phyloP scores from a whole-genome alignment of 208 protist genomes.

The Trypanosomatidae sp. region DNA sequence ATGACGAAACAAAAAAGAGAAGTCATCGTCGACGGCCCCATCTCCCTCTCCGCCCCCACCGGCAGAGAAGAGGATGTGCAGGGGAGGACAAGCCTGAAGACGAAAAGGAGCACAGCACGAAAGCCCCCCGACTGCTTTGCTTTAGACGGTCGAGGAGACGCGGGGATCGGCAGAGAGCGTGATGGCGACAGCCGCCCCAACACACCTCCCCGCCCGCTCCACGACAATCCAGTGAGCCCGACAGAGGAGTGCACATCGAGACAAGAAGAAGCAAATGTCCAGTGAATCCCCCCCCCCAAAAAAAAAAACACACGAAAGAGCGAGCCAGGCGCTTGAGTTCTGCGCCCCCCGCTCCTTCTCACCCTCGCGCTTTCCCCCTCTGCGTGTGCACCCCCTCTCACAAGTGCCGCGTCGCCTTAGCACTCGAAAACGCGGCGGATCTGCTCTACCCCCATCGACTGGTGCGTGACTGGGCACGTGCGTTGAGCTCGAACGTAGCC shows the following conservation, averaged over 20 bases:
- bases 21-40: too few relatives aligned
- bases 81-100: too few relatives aligned
- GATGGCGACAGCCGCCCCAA: not conserved
- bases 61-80: too few relatives aligned
- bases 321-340: not conserved
- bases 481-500: slow-evolving; percentile 44
- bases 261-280: not conserved
- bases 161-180: not conserved
- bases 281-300: too few relatives aligned
- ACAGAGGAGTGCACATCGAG: not conserved
- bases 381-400: not conserved
- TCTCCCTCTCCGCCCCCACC: too few relatives aligned
- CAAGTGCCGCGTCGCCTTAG: slow-evolving; percentile 15
- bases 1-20: too few relatives aligned
- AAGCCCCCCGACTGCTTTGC: too few relatives aligned
- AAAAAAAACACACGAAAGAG: not conserved
- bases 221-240: not conserved
- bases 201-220: not conserved
- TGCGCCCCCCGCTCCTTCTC: not conserved
- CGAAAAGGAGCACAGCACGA: too few relatives aligned
- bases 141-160: not conserved
- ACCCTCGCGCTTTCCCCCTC: not conserved
- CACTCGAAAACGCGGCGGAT: slow-evolving; percentile 81
- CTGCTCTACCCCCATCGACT: slow-evolving; percentile 45
- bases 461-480: slow-evolving; percentile 59